Evolutionary conservation across 1,139 yeast genomes (phyloP).

Genomic region (Magnusiomyces magnusii): DNA sequence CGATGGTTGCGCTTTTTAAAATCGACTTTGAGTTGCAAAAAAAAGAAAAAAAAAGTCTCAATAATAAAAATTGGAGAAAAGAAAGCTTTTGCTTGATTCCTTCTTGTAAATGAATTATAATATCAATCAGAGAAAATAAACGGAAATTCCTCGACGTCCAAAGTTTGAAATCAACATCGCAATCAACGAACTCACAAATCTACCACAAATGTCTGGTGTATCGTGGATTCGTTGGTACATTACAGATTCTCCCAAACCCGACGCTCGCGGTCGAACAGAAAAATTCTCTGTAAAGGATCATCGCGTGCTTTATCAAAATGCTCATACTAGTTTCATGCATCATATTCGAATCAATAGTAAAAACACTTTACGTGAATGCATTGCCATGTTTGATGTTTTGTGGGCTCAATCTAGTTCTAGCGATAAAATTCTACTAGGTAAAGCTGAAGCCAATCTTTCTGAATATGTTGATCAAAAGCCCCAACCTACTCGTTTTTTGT

Average conservation of each 20-base stretch:
- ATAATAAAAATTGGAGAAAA: too few relatives aligned
- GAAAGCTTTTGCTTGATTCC: too few relatives aligned
- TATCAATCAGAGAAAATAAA: not conserved
- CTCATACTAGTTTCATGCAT: slow-evolving; percentile 23
- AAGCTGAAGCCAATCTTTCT: slow-evolving; percentile 56
- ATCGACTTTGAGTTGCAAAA: too few relatives aligned
- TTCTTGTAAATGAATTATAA: too few relatives aligned
- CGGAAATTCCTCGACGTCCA: slow-evolving; percentile 29
- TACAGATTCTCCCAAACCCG: slow-evolving; percentile 38
- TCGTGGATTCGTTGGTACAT: slow-evolving; percentile 59
- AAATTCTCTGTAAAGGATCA: slow-evolving; percentile 42
- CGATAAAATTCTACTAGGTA: slow-evolving; percentile 49
- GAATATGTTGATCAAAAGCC: slow-evolving; percentile 60
- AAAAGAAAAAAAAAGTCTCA: too few relatives aligned
- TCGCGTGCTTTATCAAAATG: slow-evolving; percentile 43
- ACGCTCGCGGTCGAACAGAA: slow-evolving; percentile 41
- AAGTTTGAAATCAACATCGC: slow-evolving; percentile 53
- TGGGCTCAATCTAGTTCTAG: slow-evolving; percentile 29
- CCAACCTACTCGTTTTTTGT: slow-evolving; percentile 52
- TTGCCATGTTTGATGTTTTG: slow-evolving; percentile 33
- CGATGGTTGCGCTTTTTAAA: too few relatives aligned
- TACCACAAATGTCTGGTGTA: slow-evolving; percentile 70
- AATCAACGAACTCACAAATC: slow-evolving; percentile 64
- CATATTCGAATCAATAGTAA: not conserved
- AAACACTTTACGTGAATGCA: slow-evolving; percentile 23